Percentiles rank a stretch among this genome's conserved stretches.
Evolutionary conservation across 306 rosid genomes (phyloP).

Genomic region (Amphicarpaea edgeworthii): DNA sequence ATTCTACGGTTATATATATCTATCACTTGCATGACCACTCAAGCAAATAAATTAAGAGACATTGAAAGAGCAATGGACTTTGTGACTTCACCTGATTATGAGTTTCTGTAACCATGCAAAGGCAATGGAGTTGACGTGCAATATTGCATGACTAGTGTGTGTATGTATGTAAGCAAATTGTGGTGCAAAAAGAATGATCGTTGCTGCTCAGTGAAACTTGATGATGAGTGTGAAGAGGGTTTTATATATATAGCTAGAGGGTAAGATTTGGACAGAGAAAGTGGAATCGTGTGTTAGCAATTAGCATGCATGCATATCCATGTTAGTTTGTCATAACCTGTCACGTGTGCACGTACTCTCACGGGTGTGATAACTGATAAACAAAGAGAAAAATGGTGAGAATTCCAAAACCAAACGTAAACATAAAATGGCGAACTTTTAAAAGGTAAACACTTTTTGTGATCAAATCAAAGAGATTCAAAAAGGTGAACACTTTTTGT

Average conservation of each 20-base stretch:
- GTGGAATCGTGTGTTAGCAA: neutral
- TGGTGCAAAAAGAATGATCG: slow-evolving; percentile 34
- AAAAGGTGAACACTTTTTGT: slow-evolving; percentile 29
- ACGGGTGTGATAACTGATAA: slow-evolving; percentile 50
- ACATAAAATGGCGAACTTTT: neutral
- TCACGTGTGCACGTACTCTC: slow-evolving; percentile 63
- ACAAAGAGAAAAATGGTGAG: neutral
- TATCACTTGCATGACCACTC: slow-evolving; percentile 20
- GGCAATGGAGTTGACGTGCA: slow-evolving; percentile 39
- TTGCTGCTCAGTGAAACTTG: slow-evolving; percentile 24
- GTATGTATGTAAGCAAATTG: slow-evolving; percentile 14
- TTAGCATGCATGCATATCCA: slow-evolving; percentile 19
- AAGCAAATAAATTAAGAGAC: slow-evolving; percentile 13
- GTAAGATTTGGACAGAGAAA: slow-evolving; percentile 20
- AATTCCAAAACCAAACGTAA: slow-evolving; percentile 17
- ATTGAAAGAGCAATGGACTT: neutral
- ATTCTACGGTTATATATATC: neutral
- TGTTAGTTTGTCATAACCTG: slow-evolving; percentile 55
- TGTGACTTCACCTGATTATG: slow-evolving; percentile 49
- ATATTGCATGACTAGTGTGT: slow-evolving; percentile 1
- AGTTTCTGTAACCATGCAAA: slow-evolving; percentile 37
- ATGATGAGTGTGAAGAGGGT: slow-evolving; percentile 3
- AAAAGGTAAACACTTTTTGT: too few species aligned
- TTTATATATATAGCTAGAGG: slow-evolving; percentile 40
- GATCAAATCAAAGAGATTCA: slow-evolving; percentile 24